Evolutionary conservation across 257 asterid species (phyloP).

Genomic region (Nyctanthes arbortristis): DNA sequence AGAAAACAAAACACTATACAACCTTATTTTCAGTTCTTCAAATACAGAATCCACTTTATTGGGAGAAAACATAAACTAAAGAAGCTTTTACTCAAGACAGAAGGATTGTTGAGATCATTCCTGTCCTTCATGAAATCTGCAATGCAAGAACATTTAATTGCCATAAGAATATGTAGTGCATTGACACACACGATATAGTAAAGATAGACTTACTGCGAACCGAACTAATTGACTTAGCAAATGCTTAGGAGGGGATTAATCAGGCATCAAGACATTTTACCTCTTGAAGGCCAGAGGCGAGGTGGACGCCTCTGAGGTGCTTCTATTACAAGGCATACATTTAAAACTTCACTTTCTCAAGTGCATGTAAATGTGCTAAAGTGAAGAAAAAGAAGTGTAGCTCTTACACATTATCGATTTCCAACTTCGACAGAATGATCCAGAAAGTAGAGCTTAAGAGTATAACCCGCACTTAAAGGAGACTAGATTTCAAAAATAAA

Average conservation of each 20-base stretch:
- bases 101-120: not conserved
- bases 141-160: not conserved
- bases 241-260: not conserved
- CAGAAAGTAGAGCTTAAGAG: not conserved
- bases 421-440: not conserved
- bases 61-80: conserved; percentile 6
- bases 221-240: not conserved
- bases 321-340: too few relatives aligned
- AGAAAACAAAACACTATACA: conserved; percentile 4
- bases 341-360: not conserved
- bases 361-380: not conserved
- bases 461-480: not conserved
- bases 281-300: too few relatives aligned
- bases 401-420: not conserved
- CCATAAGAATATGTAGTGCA: not conserved
- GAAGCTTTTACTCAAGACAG: conserved; percentile 13
- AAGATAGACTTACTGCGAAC: not conserved
- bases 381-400: not conserved
- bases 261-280: not conserved
- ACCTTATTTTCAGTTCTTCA: conserved; percentile 19
- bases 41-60: conserved; percentile 21
- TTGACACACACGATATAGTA: not conserved
- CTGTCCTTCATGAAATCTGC: conserved; percentile 24
- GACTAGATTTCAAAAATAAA: too few relatives aligned
- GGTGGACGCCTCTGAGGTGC: too few relatives aligned